Evolutionary conservation across 2,329 filamentous ascomycete species (phyloP).

Genomic region (Shiraia bambusicola): DNA sequence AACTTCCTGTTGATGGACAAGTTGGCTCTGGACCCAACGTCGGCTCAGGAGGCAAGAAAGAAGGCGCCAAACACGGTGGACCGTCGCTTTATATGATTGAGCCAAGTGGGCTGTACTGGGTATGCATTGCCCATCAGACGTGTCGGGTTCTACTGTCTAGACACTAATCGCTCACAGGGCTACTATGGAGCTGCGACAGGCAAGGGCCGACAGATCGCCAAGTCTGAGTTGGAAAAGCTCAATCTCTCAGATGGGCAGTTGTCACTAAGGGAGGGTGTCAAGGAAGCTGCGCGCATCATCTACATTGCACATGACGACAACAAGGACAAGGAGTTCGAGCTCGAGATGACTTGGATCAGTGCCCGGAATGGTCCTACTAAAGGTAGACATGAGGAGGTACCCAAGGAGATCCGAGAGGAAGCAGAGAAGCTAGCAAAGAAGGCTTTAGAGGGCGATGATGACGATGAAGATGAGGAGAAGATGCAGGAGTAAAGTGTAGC

Average conservation of each 20-base stretch:
- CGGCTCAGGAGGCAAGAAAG: conserved; percentile 81
- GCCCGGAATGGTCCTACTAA: conserved; percentile 81
- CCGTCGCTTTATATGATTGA: conserved; percentile 99
- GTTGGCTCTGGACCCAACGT: conserved; percentile 77
- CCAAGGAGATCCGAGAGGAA: conserved; percentile 85
- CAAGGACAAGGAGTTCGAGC: conserved; percentile 99
- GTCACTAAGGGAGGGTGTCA: conserved; percentile 82
- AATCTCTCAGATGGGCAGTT: conserved; percentile 77
- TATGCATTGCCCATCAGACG: conserved; percentile 42
- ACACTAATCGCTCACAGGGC: conserved; percentile 54
- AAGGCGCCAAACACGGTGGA: conserved; percentile 76
- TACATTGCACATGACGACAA: conserved; percentile 97
- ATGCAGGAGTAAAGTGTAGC: conserved; percentile 74
- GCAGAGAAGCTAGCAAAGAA: conserved; percentile 92
- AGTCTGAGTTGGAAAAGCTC: conserved; percentile 97
- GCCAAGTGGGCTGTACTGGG: conserved; percentile 94
- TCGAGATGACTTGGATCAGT: conserved; percentile 99
- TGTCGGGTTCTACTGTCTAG: neutral
- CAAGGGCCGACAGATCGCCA: conserved; percentile 94
- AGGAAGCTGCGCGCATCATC: conserved; percentile 95
- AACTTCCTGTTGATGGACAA: conserved; percentile 83
- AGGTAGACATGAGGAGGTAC: conserved; percentile 90
- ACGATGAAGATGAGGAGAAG: conserved; percentile 79
- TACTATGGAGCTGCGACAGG: conserved; percentile 98
- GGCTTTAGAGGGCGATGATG: conserved; percentile 81